A percentile compares a stretch with the other conserved stretches of the same genome.
These are phyloP conservation scores for Ruellia speciosa DNA, from an alignment of 305 asterid genomes.

Conservation along the genomic window DNA sequence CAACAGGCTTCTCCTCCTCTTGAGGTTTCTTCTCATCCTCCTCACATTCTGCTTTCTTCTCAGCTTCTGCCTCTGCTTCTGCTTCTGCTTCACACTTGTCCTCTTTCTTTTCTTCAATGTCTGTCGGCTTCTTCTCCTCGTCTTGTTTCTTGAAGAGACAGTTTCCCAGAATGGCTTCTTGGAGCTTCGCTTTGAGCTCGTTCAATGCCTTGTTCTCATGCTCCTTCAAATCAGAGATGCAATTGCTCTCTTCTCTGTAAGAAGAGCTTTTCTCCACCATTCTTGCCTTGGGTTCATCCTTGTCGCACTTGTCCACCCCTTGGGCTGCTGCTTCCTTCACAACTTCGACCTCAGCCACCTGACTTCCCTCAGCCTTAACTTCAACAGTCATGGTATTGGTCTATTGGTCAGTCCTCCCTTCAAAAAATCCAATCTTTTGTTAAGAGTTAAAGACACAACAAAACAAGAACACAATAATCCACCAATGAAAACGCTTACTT, in stretches of 20 bases:
- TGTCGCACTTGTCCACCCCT: slow-evolving; percentile 30
- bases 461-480: background rate
- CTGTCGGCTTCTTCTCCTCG: slow-evolving; percentile 10
- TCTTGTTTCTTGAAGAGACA: slow-evolving; percentile 33
- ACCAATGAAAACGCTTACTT: no score
- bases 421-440: slow-evolving; percentile 5
- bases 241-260: slow-evolving; percentile 69
- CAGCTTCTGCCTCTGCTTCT: slow-evolving; percentile 19
- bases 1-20: slow-evolving; percentile 9
- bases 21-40: slow-evolving; percentile 23
- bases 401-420: slow-evolving; percentile 1
- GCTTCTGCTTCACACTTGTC: slow-evolving; percentile 17
- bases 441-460: background rate
- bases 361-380: slow-evolving; percentile 34
- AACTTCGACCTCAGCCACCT: no score
- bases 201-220: slow-evolving; percentile 52
- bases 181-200: slow-evolving; percentile 54
- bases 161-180: slow-evolving; percentile 56
- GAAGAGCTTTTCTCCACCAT: slow-evolving; percentile 54
- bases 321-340: slow-evolving; percentile 16
- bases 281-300: slow-evolving; percentile 30
- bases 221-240: slow-evolving; percentile 54
- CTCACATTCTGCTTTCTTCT: slow-evolving; percentile 20
- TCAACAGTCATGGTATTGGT: slow-evolving; percentile 48
- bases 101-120: slow-evolving; percentile 1